Conservation (phyloP, 2,329 filamentous ascomycete species). For the Aphanoascus verrucosus region DNA sequence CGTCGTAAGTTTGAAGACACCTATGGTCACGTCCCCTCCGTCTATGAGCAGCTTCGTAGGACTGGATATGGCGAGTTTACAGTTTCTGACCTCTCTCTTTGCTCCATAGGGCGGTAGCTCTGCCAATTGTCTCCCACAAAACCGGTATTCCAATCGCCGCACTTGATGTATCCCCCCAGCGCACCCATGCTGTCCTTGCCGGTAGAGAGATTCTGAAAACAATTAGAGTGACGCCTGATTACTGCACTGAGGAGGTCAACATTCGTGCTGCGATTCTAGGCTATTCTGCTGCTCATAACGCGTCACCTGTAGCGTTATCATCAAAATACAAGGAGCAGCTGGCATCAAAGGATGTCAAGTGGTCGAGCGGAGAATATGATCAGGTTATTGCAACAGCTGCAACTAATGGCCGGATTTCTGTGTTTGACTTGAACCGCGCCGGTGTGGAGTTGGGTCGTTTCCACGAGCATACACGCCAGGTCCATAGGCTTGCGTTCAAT, state of each 20-base stretch:
- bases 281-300: constrained; percentile 44
- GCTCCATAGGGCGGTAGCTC: constrained; percentile 35
- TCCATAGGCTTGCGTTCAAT: constrained; percentile 56
- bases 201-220: constrained; percentile 58
- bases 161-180: constrained; percentile 52
- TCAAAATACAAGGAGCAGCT: constrained; percentile 48
- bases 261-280: constrained; percentile 51
- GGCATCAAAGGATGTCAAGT: constrained; percentile 56
- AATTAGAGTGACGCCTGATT: constrained; percentile 47
- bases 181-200: constrained; percentile 54
- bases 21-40: background rate
- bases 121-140: constrained; percentile 49
- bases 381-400: constrained; percentile 54
- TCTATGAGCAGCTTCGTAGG: background rate
- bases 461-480: constrained; percentile 55
- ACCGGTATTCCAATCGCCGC: constrained; percentile 55
- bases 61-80: background rate
- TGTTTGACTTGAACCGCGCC: constrained; percentile 53
- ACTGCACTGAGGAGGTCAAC: constrained; percentile 53
- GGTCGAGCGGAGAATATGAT: constrained; percentile 53
- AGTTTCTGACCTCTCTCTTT: background rate
- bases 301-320: constrained; percentile 33
- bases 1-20: constrained; percentile 27
- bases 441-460: constrained; percentile 52
- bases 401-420: constrained; percentile 53